Evolutionary conservation across 2,329 filamentous ascomycete species (phyloP), one percentile per base, ranked within the genome.

Genomic region (Colletotrichum agaves): DNA sequence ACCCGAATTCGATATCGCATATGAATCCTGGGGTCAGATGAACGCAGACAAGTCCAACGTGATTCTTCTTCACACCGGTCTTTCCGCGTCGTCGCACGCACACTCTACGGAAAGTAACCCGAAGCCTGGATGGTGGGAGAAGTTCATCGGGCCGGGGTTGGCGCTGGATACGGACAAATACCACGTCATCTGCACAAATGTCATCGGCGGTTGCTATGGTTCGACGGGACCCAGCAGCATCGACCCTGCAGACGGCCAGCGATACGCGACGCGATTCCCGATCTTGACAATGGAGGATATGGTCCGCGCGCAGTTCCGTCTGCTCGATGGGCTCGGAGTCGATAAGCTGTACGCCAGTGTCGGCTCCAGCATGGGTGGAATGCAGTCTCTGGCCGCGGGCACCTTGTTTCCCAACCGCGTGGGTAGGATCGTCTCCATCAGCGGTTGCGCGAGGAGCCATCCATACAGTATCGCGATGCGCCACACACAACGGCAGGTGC

Each of bases 381-480:
- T 99, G 96, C 95, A 97, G 77, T 96, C 93, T 72, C 86, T 99
- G 5, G 94, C 94, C 7, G 92, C 93, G 0, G 96, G 93, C 3
- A 89, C 92, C 1, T 81, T 97, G 33, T 97, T 95, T 77, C 92
- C 94, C 0, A 88, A 92, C 43, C 87, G 95, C 37, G 91, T 99
- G 3, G 89, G 89, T 43, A 90, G 91, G 71, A 88, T 99, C 70
- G 93, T 94, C 41, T 95, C 90, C 74, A 96, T 98, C 75, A 97
- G 92, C 75, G 96, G 95, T 12, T 99, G 96, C 78, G 96, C 95
- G 0, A 87, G 96, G 71, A 97, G 92, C 73, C 96, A 99, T 77
- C 96, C 96, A 0, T 99, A 99, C 82, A 97, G 94, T 78, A 97
- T 99, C 77, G 96, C 96, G 37, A 98, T 99, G 95, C 90, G 96